Evolutionary conservation across 2,329 filamentous ascomycete genomes (phyloP).

Genomic region (Penicillium sp.): DNA sequence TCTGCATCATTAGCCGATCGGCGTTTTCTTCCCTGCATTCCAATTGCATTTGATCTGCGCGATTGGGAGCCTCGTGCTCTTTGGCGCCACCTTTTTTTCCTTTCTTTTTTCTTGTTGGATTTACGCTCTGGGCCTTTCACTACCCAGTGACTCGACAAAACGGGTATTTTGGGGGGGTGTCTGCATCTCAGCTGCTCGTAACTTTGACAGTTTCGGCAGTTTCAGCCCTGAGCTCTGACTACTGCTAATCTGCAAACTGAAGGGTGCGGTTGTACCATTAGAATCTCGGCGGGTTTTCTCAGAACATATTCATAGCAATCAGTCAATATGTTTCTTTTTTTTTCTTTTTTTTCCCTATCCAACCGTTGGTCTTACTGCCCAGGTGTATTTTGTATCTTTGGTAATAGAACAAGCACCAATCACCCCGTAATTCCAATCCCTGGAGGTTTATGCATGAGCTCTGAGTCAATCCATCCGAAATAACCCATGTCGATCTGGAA

Average conservation of each 20-base stretch:
- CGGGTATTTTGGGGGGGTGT: slow-evolving; percentile 9
- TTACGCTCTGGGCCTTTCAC: slow-evolving; percentile 6
- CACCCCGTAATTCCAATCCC: background rate
- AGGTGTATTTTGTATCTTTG: background rate
- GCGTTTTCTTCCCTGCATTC: slow-evolving; percentile 18
- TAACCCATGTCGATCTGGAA: background rate
- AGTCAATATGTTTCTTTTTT: slow-evolving; percentile 11
- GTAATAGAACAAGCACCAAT: background rate
- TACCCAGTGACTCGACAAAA: slow-evolving; percentile 1
- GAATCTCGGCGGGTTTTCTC: slow-evolving; percentile 9
- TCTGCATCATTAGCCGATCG: slow-evolving; percentile 24
- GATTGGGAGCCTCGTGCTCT: background rate
- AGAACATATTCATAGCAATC: slow-evolving; percentile 19
- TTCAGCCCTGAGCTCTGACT: background rate
- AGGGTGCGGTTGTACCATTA: slow-evolving; percentile 17
- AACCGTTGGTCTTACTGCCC: background rate
- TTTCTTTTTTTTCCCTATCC: background rate
- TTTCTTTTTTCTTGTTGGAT: background rate
- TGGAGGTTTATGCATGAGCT: background rate
- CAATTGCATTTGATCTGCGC: slow-evolving; percentile 7
- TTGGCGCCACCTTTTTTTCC: background rate
- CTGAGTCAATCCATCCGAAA: background rate
- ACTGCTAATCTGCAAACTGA: slow-evolving; percentile 7
- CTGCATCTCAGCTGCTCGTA: slow-evolving; percentile 17
- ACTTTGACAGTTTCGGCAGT: slow-evolving; percentile 9